Evolutionary conservation across 495 filamentous ascomycete genomes (phyloP).

Genomic region (Lophium mytilinum): DNA sequence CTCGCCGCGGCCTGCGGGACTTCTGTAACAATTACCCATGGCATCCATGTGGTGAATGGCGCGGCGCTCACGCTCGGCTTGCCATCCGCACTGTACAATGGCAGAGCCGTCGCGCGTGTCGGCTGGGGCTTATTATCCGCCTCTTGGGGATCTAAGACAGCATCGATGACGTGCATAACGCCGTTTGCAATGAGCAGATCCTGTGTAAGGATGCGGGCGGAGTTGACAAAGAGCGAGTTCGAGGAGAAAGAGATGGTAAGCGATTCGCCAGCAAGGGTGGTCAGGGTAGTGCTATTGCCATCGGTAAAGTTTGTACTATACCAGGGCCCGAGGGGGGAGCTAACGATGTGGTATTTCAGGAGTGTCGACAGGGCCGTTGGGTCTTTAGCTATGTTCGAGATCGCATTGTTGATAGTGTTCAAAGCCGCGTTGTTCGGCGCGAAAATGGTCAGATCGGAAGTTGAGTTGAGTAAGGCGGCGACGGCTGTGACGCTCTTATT

Average conservation of each 20-base stretch:
- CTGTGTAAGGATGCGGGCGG: conserved; percentile 12
- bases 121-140: neutral
- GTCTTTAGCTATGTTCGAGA: neutral
- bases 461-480: neutral
- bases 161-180: conserved; percentile 19
- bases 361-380: conserved; percentile 5
- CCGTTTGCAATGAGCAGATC: conserved; percentile 22
- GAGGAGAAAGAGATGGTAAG: conserved; percentile 6
- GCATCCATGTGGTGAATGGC: neutral
- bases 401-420: neutral
- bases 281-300: conserved; percentile 5
- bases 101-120: neutral
- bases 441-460: conserved; percentile 22
- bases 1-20: neutral
- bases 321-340: neutral
- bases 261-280: conserved; percentile 4
- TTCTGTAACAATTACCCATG: neutral
- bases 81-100: neutral
- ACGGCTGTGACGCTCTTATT: neutral
- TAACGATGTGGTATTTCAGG: conserved; percentile 15
- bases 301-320: conserved; percentile 4
- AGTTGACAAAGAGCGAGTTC: conserved; percentile 15
- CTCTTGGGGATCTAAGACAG: neutral
- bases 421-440: conserved; percentile 22
- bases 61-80: neutral